Percentiles rank a stretch among this genome's conserved stretches.
Evolutionary conservation across 2,329 filamentous ascomycete species (phyloP).

Genomic region (Sporothrix curviconia): DNA sequence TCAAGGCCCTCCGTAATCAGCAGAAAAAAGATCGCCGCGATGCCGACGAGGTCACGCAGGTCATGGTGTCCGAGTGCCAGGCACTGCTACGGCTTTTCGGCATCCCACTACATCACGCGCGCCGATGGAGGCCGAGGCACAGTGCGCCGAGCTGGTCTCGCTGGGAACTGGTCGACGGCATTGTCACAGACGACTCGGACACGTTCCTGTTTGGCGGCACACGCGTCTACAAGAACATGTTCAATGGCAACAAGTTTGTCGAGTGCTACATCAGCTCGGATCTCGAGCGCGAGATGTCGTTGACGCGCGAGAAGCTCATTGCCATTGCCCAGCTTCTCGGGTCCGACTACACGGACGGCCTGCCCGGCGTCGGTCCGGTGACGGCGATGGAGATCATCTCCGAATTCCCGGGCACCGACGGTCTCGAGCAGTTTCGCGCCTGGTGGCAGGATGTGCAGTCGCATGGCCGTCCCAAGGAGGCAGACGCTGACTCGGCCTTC

Average conservation of each 20-base stretch:
- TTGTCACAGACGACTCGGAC: conserved; percentile 95
- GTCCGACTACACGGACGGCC: conserved; percentile 89
- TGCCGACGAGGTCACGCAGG: conserved; percentile 91
- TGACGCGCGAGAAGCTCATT: conserved; percentile 82
- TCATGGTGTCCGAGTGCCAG: conserved; percentile 95
- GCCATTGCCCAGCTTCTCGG: conserved; percentile 84
- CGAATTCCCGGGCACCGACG: conserved; percentile 62
- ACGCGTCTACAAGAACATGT: conserved; percentile 98
- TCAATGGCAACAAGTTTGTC: conserved; percentile 95
- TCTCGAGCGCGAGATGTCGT: conserved; percentile 79
- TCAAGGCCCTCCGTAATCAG: conserved; percentile 81
- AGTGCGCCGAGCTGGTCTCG: conserved; percentile 84
- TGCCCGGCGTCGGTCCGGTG: conserved; percentile 86
- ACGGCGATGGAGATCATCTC: conserved; percentile 90
- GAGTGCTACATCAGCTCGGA: conserved; percentile 87
- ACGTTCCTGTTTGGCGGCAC: conserved; percentile 96
- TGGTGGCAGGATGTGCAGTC: conserved; percentile 83
- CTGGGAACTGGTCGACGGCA: conserved; percentile 90
- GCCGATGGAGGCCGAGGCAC: conserved; percentile 97
- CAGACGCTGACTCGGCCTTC: conserved; percentile 57
- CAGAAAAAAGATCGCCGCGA: conserved; percentile 95
- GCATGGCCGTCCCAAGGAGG: conserved; percentile 56
- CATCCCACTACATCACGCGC: conserved; percentile 92
- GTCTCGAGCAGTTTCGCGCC: conserved; percentile 68
- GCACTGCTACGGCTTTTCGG: conserved; percentile 84